Base-by-base conservation (phyloP, 2,329 filamentous ascomycete genomes). In the Ceratocystis harringtonii region DNA sequence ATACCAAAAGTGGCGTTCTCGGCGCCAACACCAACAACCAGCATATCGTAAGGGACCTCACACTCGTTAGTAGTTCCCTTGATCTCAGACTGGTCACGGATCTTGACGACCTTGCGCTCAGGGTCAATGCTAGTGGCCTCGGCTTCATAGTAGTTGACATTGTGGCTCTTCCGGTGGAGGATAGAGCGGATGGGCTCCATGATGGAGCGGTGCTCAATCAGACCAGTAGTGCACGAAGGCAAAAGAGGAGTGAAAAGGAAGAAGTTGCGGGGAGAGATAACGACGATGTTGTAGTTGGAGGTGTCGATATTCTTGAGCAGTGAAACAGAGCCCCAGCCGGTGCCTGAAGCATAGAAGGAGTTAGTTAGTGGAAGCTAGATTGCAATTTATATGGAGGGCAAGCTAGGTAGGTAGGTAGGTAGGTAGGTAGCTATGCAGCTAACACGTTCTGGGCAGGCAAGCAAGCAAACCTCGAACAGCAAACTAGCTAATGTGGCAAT, bases 1-100 rank as follows among this genome's bases (percentile, higher is more conserved):
- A 99, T 97, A 71, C 92, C 94, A 74, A 99, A 99, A 67, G 94
- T 99, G 64, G 94, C 92, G 77, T 97, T 99, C 81, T 97, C 94
- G 69, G 94, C 94, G 70, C 94, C 94, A 66, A 99, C 94, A 72
- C 92, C 94, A 68, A 99, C 86, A 68, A 99, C 94, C 57, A 99
- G 85, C 90, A 97, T 95, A 78, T 99, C 94, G 75, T 96, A 99
- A 67, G 90, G 86, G 67, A 99, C 90, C 78, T 96, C 90, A 32
- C 90, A 96, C 76, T 89, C 82, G 68, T 82, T 84, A 60, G 84
- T 85, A 70, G 86, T 84, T 68, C 92, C 92, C 80, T 94, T 92
- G 78, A 96, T 84, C 72, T 96, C 90, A 15, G 92, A 96, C 72
- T 90, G 90, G 76, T 99, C 94, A 74, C 87, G 87, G 76, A 97